A percentile compares a stretch with the other conserved stretches of the same genome.
phyloP scores from a whole-genome alignment of 2,329 filamentous ascomycete genomes.

The Ascochyta viciae-villosae region DNA sequence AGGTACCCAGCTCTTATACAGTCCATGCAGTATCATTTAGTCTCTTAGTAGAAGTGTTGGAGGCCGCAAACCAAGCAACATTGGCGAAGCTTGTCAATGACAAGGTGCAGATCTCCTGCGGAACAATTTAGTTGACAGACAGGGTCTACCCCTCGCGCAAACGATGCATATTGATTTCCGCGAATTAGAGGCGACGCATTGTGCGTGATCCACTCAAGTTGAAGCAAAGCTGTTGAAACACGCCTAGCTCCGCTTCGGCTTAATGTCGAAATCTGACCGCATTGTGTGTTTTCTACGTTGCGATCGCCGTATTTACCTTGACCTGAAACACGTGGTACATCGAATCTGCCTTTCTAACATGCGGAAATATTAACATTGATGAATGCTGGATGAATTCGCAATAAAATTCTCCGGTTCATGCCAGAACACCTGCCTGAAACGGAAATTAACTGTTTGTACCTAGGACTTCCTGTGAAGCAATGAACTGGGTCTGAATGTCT shows the following conservation, averaged over 20 bases:
- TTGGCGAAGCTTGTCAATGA: slow-evolving; percentile 7
- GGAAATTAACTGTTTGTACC: too few relatives aligned
- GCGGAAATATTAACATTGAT: neutral
- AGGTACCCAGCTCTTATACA: slow-evolving; percentile 1
- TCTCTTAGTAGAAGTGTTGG: neutral
- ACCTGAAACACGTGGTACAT: neutral
- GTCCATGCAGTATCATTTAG: neutral
- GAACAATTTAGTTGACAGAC: neutral
- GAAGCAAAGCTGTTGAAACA: neutral
- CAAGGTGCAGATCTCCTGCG: neutral
- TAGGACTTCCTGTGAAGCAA: too few relatives aligned
- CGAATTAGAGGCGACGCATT: neutral
- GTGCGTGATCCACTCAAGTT: neutral
- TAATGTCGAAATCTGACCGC: neutral
- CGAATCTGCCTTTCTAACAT: too few relatives aligned
- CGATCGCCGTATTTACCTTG: neutral
- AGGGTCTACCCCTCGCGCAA: neutral
- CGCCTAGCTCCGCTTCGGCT: neutral
- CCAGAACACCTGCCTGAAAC: too few relatives aligned
- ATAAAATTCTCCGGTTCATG: too few relatives aligned
- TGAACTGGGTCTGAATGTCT: too few relatives aligned
- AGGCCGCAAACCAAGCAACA: slow-evolving; percentile 4
- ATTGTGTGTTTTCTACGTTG: neutral
- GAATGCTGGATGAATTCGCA: too few relatives aligned
- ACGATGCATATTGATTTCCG: neutral